Evolutionary conservation across 768 basidiomycete species (phyloP).

Genomic region (Chalciporus piperatus): DNA sequence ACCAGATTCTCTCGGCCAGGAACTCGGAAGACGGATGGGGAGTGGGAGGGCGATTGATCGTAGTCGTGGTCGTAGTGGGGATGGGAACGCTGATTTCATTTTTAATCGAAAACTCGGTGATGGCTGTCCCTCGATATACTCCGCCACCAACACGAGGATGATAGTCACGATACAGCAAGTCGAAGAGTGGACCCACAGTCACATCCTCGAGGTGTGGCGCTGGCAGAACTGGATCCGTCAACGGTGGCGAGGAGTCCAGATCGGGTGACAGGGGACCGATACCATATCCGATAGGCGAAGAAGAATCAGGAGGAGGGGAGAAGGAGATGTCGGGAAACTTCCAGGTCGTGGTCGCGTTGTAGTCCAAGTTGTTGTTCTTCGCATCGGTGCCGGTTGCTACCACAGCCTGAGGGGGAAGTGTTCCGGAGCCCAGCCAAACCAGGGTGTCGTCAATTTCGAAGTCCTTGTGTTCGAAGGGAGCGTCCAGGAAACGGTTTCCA

Average conservation of each 20-base stretch:
- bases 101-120: neutral
- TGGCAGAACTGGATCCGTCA: neutral
- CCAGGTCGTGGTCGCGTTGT: neutral
- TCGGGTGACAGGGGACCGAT: neutral
- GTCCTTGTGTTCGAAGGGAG: neutral
- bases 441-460: neutral
- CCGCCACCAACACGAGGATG: neutral
- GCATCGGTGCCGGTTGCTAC: slow-evolving; percentile 1
- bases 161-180: neutral
- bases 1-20: neutral
- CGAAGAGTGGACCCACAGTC: neutral
- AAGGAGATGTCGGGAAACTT: neutral
- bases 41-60: neutral
- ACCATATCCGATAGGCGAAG: slow-evolving; percentile 13
- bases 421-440: neutral
- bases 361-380: slow-evolving; percentile 1
- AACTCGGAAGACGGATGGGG: neutral
- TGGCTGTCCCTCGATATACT: neutral
- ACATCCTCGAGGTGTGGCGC: neutral
- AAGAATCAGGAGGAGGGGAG: slow-evolving; percentile 21
- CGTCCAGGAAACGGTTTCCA: neutral
- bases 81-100: neutral
- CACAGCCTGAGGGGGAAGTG: neutral
- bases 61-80: neutral
- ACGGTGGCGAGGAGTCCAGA: neutral